Evolutionary conservation across 352 stramenopile genomes (phyloP).

Genomic region (Lagenidium sp.): DNA sequence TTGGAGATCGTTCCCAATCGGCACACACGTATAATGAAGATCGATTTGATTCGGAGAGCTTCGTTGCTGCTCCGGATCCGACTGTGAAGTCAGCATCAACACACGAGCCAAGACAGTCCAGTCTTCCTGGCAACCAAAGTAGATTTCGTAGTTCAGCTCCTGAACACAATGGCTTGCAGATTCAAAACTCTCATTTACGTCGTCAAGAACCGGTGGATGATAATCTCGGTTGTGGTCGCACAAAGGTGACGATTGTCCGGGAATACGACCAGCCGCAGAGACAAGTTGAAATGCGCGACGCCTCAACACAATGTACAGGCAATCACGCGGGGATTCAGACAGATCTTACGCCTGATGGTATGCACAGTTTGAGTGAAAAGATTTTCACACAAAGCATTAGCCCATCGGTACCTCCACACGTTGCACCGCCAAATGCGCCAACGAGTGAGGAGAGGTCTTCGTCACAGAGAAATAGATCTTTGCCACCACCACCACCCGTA

Average conservation of each 20-base stretch:
- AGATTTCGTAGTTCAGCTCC: too few relatives aligned
- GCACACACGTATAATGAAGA: conserved; percentile 3
- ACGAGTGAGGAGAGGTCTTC: too few relatives aligned
- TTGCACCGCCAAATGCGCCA: background rate
- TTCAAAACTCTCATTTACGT: too few relatives aligned
- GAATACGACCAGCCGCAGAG: conserved; percentile 20
- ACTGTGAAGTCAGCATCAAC: too few relatives aligned
- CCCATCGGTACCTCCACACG: too few relatives aligned
- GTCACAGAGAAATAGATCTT: too few relatives aligned
- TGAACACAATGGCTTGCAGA: too few relatives aligned
- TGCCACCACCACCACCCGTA: conserved; percentile 2
- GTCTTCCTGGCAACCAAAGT: too few relatives aligned
- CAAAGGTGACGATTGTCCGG: conserved; percentile 52
- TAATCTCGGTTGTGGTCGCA: too few relatives aligned
- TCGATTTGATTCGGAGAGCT: conserved; percentile 10
- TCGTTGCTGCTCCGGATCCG: background rate
- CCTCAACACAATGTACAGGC: conserved; percentile 59
- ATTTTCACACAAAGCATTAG: background rate
- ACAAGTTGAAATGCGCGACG: conserved; percentile 46
- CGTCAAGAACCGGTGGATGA: too few relatives aligned
- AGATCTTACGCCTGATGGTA: conserved; percentile 46
- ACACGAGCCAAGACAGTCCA: too few relatives aligned
- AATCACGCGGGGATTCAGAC: conserved; percentile 67
- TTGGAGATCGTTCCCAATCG: too few relatives aligned
- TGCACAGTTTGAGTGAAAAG: conserved; percentile 22